Evolutionary conservation across 2,329 filamentous ascomycete genomes (phyloP), one percentile per base, ranked within the genome.

Genomic region (Fusarium sp.): DNA sequence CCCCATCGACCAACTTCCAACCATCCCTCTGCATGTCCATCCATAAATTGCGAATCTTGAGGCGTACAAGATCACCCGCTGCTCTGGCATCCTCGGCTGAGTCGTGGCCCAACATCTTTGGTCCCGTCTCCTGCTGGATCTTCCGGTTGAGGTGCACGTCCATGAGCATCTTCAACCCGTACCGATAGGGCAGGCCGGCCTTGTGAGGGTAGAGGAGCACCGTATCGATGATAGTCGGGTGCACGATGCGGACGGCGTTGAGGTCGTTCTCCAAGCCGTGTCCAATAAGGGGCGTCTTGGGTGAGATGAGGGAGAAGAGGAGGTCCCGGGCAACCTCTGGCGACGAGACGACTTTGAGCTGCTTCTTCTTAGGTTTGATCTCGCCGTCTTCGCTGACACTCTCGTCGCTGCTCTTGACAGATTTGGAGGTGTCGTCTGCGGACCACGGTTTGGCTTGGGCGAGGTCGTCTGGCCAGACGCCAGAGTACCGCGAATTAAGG

Each of bases 211-310:
- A 99, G 0, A 98, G 87, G 0, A 98, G 84, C 1, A 95, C 91
- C 0, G 95, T 98, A 81, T 98, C 96, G 78, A 98, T 89, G 63
- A 98, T 87, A 0, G 90, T 93, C 0, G 93, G 94, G 78, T 98
- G 97, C 52, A 98, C 91, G 60, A 98, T 89, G 38, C 96, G 93
- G 45, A 93, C 87, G 3, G 92, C 90, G 80, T 98, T 98, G 65
- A 99, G 89, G 79, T 99, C 97, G 80, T 99, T 99, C 79, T 99
- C 97, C 10, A 98, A 90, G 1, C 95, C 95, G 81, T 99, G 97
- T 0, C 97, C 97, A 56, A 99, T 94, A 1, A 99, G 84, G 0
- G 95, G 94, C 0, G 95, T 99, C 0, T 88, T 85, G 0, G 95
- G 93, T 1, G 91, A 89, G 59, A 99, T 88, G 63, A 94, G 87